Evolutionary conservation across 495 filamentous ascomycete genomes (phyloP).

Genomic region (Aspergillus kassunensis): DNA sequence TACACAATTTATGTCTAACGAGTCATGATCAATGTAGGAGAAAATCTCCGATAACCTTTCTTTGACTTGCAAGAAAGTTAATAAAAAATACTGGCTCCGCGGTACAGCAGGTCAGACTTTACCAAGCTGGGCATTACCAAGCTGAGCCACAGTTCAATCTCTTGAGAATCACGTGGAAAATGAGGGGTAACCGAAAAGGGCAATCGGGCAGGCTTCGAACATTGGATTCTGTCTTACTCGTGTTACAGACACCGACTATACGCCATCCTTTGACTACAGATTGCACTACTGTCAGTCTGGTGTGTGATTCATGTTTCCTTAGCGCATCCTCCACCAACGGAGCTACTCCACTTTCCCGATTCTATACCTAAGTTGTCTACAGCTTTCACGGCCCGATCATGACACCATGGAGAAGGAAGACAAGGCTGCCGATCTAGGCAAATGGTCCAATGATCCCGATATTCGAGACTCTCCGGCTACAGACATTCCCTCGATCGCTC

Average conservation of each 20-base stretch:
- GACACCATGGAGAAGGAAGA: slow-evolving; percentile 25
- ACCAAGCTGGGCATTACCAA: too few species aligned
- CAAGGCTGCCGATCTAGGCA: slow-evolving; percentile 6
- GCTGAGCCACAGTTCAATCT: slow-evolving; percentile 15
- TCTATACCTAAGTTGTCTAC: too few species aligned
- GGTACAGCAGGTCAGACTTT: too few species aligned
- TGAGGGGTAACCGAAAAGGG: slow-evolving; percentile 20
- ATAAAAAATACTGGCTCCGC: background rate
- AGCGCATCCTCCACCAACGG: slow-evolving; percentile 13
- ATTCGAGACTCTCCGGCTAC: slow-evolving; percentile 1
- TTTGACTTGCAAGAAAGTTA: too few species aligned
- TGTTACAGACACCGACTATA: too few species aligned
- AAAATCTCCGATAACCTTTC: too few species aligned
- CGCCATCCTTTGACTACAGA: background rate
- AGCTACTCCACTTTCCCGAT: too few species aligned
- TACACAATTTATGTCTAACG: too few species aligned
- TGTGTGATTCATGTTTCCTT: background rate
- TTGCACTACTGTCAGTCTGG: background rate
- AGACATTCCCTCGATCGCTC: background rate
- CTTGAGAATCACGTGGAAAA: slow-evolving; percentile 17
- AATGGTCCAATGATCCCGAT: background rate
- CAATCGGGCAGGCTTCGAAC: slow-evolving; percentile 22
- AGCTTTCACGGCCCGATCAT: slow-evolving; percentile 18
- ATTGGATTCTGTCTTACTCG: too few species aligned
- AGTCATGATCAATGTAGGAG: too few species aligned